These are phyloP conservation scores for Diplodia mutila DNA, from an alignment of 2,329 filamentous ascomycete genomes.

Conservation along the genomic window DNA sequence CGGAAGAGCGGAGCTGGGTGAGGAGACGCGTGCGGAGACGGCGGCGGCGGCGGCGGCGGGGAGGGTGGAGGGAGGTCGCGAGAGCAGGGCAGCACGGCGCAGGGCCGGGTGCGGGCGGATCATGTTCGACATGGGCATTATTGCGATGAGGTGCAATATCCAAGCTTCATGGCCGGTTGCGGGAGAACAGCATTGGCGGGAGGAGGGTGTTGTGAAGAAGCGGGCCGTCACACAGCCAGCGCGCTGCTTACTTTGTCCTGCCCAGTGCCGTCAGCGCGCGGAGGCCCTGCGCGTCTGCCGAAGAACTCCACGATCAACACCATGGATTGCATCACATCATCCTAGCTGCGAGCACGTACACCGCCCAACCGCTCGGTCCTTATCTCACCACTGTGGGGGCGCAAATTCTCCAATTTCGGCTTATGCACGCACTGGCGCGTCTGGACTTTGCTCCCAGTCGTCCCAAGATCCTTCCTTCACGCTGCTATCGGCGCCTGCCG, in stretches of 20 bases:
- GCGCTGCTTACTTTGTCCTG: background rate
- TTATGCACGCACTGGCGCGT: background rate
- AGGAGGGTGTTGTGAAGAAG: background rate
- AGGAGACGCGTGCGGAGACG: conserved; percentile 8
- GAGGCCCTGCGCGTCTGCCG: conserved; percentile 9
- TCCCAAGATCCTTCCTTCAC: background rate
- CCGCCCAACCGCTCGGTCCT: conserved; percentile 9
- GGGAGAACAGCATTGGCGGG: background rate
- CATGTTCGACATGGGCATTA: conserved; percentile 17
- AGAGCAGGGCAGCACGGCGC: conserved; percentile 14
- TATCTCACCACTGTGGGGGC: conserved; percentile 22
- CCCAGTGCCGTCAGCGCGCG: background rate
- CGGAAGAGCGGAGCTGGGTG: background rate
- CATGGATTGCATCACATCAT: conserved; percentile 23
- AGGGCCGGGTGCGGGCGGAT: conserved; percentile 20
- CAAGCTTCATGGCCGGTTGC: conserved; percentile 23
- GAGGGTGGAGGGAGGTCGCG: conserved; percentile 10
- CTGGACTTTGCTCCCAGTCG: background rate
- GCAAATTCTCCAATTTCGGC: background rate
- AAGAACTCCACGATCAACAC: conserved; percentile 15
- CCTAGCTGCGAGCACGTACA: conserved; percentile 3
- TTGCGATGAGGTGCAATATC: conserved; percentile 2
- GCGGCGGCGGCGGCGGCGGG: conserved; percentile 3
- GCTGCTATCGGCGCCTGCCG: background rate
- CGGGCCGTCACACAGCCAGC: background rate